Evolutionary conservation across 345 rosid species (phyloP), one percentile per base, ranked within the genome.

Genomic region (Moricandia moricandioides): DNA sequence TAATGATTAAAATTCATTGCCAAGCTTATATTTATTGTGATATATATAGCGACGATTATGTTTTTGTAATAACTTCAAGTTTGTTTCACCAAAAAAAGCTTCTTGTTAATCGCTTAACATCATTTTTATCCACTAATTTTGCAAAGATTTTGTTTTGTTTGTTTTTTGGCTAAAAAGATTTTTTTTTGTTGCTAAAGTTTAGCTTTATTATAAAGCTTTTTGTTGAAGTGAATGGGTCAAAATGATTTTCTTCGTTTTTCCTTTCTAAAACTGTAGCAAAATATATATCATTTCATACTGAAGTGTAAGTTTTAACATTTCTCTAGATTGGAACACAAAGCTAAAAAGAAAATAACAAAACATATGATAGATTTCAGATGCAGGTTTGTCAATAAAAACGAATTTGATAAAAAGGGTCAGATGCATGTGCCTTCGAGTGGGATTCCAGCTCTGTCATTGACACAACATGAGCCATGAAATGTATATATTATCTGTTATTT

Each of bases 361-460:
- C 70, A 72, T 70, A 67, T 72, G 55, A 62, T 34, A 60, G 39
- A 34, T 61, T 61, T 16, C 65, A 61, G 45, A 61, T 29, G 37
- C 64, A 30, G 33, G 37, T 59, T 29, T 59, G 11, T 6, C 16
- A 30, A 57, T 21, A 21, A 27, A 12, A 58, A n/a, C n/a, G 16
- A 49, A 26, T 12, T 13, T 57, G 17, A 54, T 21, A 27, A 27
- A 27, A 12, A 27, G 2, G 24, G 52, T 18, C 73, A 72, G 77
- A 60, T 62, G 78, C 90, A 89, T 86, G 89, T 86, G 96, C 86
- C 49, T 63, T 81, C 75, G 79, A 73, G 91, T 84, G 85, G 87
- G 79, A 83, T 84, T 89, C 85, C 91, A 86, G 87, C 91, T 83
- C 83, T 84, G 86, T 73, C 81, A 82, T 68, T 76, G 78, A 65